Base-by-base conservation (phyloP, 805 yeast species). In the Pichia occidentalis region DNA sequence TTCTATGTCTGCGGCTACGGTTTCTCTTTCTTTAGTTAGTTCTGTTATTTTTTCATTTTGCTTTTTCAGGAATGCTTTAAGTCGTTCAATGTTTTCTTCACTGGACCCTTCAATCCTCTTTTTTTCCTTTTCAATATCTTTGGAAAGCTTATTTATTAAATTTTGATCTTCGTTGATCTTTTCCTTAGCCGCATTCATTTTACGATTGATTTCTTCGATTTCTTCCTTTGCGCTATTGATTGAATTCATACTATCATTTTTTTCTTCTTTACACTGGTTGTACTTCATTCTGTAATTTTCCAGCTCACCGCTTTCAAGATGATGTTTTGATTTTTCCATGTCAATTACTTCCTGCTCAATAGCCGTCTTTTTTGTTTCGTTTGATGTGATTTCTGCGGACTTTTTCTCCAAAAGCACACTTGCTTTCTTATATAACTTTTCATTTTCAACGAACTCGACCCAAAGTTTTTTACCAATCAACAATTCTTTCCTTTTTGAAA, bases 381-480 rank as follows among this genome's bases (percentile, higher is more conserved):
- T 25, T 13, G 32, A 11, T n/a, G 10, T 14, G n/a, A 23, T 30
- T n/a, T 35, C 32, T 22, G 21, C 24, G 21, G 32, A 40, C 24
- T 23, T 37, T 7, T 16, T 29, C 14, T 20, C 20, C 4, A 34
- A 44, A 25, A 25, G 25, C 34, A 10, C 32, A 42, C 24, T 45
- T 43, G 64, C 60, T 32, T 46, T 40, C 14, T 46, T 43, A 2
- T 46, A 26, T 22, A 49, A 48, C 4, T 48, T 36, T 36, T 59
- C 57, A 13, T 51, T 49, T 8, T 47, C 50, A 4, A 44, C 50
- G 22, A 60, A 64, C 40, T 70, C 70, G 33, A 71, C 52, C 77
- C 78, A 74, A 17, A 67, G 48, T 20, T 65, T 59, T 46, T 71
- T 73, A 11, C 76, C 80, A 31, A 69, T 65, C 3, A 69, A 43